These are phyloP conservation scores for Solanum aculeatissimum DNA, from an alignment of 305 asterid genomes.

Conservation along the genomic window DNA sequence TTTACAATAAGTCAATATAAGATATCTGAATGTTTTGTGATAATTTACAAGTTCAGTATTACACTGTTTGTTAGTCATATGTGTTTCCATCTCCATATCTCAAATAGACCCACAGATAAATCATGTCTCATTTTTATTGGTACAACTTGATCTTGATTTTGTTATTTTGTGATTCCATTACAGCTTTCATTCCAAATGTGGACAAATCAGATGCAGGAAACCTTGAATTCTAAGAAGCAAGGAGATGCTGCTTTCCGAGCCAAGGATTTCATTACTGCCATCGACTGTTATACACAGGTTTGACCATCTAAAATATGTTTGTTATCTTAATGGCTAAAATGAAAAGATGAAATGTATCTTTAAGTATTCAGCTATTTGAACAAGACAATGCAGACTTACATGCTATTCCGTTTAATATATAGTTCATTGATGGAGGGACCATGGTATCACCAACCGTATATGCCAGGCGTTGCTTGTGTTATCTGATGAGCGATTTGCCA, in stretches of 20 bases:
- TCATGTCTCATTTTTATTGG: background rate
- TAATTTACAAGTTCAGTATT: background rate
- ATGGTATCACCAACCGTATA: constrained; percentile 79
- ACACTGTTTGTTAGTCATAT: background rate
- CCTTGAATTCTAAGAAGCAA: constrained; percentile 72
- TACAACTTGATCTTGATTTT: background rate
- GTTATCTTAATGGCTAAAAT: background rate
- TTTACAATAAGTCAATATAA: background rate
- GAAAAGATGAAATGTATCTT: background rate
- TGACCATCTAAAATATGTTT: background rate
- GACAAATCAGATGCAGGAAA: constrained; percentile 94
- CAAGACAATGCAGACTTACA: background rate
- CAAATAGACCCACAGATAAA: background rate
- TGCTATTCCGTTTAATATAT: background rate
- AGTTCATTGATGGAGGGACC: constrained; percentile 91
- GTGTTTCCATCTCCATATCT: background rate
- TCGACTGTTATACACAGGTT: constrained; percentile 73
- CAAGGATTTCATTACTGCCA: constrained; percentile 67
- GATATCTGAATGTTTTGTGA: background rate
- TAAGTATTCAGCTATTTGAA: background rate
- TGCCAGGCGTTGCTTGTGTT: constrained; percentile 62
- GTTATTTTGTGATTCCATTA: constrained; percentile 2
- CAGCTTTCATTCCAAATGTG: constrained; percentile 96
- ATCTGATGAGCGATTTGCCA: constrained; percentile 63
- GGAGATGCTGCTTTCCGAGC: constrained; percentile 93